A percentile compares a stretch with the other conserved stretches of the same genome.
phyloP scores from a whole-genome alignment of 2,329 filamentous ascomycete species.

The Geosmithia morbida region DNA sequence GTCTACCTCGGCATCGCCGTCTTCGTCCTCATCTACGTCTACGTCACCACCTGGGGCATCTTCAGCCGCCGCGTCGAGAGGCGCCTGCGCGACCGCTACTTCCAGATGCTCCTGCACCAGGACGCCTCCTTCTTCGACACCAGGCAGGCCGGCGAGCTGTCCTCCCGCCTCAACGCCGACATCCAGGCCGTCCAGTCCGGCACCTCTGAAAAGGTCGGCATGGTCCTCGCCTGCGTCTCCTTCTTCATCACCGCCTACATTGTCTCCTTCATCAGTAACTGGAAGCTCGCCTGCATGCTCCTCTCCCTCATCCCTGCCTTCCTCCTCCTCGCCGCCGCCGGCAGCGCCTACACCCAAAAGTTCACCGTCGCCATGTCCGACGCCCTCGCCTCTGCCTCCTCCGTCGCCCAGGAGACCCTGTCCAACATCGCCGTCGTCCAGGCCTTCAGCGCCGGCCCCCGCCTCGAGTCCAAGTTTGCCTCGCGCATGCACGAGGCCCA shows the following conservation, averaged over 20 bases:
- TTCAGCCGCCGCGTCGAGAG: slow-evolving; percentile 48
- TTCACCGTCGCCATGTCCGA: slow-evolving; percentile 34
- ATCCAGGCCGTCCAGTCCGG: slow-evolving; percentile 53
- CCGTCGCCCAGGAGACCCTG: slow-evolving; percentile 47
- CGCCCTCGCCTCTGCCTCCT: slow-evolving; percentile 40
- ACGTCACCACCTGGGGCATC: slow-evolving; percentile 50
- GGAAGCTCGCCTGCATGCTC: slow-evolving; percentile 48
- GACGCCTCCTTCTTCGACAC: slow-evolving; percentile 86
- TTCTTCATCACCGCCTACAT: slow-evolving; percentile 56
- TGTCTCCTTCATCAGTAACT: slow-evolving; percentile 51
- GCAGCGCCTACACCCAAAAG: slow-evolving; percentile 37
- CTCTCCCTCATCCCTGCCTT: slow-evolving; percentile 49
- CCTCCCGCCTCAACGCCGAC: slow-evolving; percentile 48
- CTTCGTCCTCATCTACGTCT: slow-evolving; percentile 48
- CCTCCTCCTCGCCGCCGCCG: slow-evolving; percentile 40
- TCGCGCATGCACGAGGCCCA: slow-evolving; percentile 33
- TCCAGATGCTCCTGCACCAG: slow-evolving; percentile 78
- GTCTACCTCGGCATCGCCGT: slow-evolving; percentile 50
- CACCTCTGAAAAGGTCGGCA: slow-evolving; percentile 57
- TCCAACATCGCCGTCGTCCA: slow-evolving; percentile 48
- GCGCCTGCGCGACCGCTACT: slow-evolving; percentile 67
- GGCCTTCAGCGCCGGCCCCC: slow-evolving; percentile 43
- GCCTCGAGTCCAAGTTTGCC: slow-evolving; percentile 45
- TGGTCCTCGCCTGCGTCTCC: slow-evolving; percentile 43
- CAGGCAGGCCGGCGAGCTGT: slow-evolving; percentile 46